Conservation (phyloP, 2,329 filamentous ascomycete species). For the Trichoderma sp. region DNA sequence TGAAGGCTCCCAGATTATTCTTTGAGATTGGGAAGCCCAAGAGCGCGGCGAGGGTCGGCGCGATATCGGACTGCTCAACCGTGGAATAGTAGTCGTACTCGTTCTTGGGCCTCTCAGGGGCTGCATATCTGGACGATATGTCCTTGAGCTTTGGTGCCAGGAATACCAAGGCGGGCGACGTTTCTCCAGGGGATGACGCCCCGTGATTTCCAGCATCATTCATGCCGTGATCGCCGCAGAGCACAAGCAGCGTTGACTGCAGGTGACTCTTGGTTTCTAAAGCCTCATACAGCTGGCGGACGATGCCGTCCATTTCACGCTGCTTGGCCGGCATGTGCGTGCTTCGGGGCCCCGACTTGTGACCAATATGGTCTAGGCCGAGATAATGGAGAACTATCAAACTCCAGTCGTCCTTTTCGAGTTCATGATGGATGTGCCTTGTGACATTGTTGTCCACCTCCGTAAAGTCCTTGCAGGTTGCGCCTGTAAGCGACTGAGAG, state of each 20-base stretch:
- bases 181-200: constrained; percentile 90
- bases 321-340: constrained; percentile 93
- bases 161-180: constrained; percentile 88
- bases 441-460: constrained; percentile 99
- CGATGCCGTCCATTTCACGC: constrained; percentile 85
- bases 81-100: constrained; percentile 82
- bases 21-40: constrained; percentile 84
- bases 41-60: constrained; percentile 82
- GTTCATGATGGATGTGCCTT: constrained; percentile 77
- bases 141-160: constrained; percentile 77
- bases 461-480: constrained; percentile 74
- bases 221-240: constrained; percentile 98
- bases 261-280: constrained; percentile 73
- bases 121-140: constrained; percentile 48
- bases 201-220: constrained; percentile 98
- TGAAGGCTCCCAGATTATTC: constrained; percentile 88
- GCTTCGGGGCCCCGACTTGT: constrained; percentile 88
- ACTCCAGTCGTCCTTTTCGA: constrained; percentile 81
- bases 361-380: constrained; percentile 94
- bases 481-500: constrained; percentile 1
- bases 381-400: constrained; percentile 94
- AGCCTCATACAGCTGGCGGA: constrained; percentile 73
- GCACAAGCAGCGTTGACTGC: constrained; percentile 74
- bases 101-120: constrained; percentile 61
- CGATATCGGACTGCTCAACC: constrained; percentile 94